Base-by-base conservation (phyloP, 176 grass and related monocot genomes). In the Luzula sylvatica region DNA sequence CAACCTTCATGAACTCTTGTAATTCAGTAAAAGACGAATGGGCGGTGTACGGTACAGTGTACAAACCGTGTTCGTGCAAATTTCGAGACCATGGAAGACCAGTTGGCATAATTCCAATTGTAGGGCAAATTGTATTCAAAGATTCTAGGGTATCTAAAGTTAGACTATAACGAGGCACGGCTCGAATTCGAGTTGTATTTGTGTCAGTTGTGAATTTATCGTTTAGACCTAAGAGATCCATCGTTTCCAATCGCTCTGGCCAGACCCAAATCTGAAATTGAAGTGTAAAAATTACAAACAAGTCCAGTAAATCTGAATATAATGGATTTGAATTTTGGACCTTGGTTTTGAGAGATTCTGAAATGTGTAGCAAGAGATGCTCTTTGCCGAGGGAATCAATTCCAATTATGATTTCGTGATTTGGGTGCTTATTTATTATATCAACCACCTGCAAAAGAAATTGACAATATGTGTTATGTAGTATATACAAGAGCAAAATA, bases 31-130 rank as follows among this genome's bases (percentile, higher is more conserved):
- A 95, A 66, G 83, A 83, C 40, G 89, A 75, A 41, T 95, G 89
- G 28, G 80, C 83, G 3, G 89, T 84, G 64, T 95, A 95, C 35
- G 69, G 89, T 19, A 95, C 67, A 54, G 72, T 38, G 20, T 78
- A 95, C 20, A 70, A 64, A 78, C 83, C 30, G 27, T 78, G 78
- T 50, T 78, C 71, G 58, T 83, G 68, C 42, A 79, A 66, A 42
- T 78, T 71, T 23, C 48, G 68, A 26, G 68, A 53, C 83, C 83
- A 95, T 69, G 76, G 67, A 40, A 82, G 48, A 23, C 73, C 80
- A 11, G 83, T 81, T 55, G 89, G 73, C 76, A 95, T 82, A 74
- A 88, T 88, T 46, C 75, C 80, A 52, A 88, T 82, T 24, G 89
- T 88, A 53, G 80, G 76, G 26, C 65, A 78, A 11, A 73, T 61